Evolutionary conservation across 2,329 filamentous ascomycete genomes (phyloP).

Genomic region (Lasiodiplodia sp.): DNA sequence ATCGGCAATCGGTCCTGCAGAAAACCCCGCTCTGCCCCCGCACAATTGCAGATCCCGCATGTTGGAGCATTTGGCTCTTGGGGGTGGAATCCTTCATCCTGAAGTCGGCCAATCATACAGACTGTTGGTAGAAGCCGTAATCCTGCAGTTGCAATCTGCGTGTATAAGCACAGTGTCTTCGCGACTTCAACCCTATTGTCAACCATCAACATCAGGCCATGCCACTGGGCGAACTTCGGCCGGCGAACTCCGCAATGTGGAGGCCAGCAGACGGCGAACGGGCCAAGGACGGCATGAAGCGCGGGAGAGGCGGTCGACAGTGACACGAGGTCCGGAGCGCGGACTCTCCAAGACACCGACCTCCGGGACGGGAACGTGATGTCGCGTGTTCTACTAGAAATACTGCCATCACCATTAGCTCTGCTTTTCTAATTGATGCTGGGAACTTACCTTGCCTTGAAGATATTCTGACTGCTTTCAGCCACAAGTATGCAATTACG

Average conservation of each 20-base stretch:
- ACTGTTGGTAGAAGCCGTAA: neutral
- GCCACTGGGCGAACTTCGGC: neutral
- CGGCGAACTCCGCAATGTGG: constrained; percentile 15
- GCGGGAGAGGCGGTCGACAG: neutral
- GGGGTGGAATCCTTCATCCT: neutral
- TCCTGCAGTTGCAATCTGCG: neutral
- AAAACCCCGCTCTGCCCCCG: constrained; percentile 10
- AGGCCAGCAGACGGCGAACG: neutral
- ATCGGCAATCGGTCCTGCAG: neutral
- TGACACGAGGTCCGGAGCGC: neutral
- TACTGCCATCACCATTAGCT: neutral
- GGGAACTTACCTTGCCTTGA: neutral
- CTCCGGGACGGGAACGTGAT: neutral
- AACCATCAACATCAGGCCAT: neutral
- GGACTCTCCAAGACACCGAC: neutral
- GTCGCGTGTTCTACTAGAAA: neutral
- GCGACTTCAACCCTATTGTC: neutral
- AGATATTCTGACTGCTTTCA: neutral
- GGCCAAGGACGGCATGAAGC: neutral
- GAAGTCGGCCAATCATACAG: neutral
- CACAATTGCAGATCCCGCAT: neutral
- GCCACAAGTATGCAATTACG: neutral
- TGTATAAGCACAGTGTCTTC: neutral
- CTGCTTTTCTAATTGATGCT: neutral
- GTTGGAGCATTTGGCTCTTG: neutral